A percentile compares a stretch with the other conserved stretches of the same genome.
phyloP scores from a whole-genome alignment of 2,329 filamentous ascomycete genomes.

The Aureobasidium musti region DNA sequence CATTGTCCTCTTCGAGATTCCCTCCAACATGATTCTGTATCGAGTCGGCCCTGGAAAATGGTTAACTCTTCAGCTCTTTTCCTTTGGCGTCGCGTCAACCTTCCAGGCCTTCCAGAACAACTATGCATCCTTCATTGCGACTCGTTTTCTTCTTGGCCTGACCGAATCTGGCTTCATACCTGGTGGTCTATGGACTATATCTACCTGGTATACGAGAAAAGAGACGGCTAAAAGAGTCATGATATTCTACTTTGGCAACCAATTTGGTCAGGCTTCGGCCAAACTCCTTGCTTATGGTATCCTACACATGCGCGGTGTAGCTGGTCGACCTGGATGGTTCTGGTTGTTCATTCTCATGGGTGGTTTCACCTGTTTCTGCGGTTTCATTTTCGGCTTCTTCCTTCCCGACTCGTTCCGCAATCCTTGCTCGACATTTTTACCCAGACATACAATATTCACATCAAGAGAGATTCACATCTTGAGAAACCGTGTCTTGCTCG shows the following conservation, averaged over 20 bases:
- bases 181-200: constrained; percentile 52
- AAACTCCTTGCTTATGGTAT: constrained; percentile 51
- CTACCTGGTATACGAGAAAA: constrained; percentile 51
- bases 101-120: constrained; percentile 48
- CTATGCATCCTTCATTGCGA: constrained; percentile 44
- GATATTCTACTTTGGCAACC: constrained; percentile 51
- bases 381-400: constrained; percentile 41
- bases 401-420: constrained; percentile 40
- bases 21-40: constrained; percentile 40
- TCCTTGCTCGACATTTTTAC: constrained; percentile 37
- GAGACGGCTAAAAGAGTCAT: constrained; percentile 49
- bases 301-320: constrained; percentile 36
- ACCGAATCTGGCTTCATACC: constrained; percentile 52
- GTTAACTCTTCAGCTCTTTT: constrained; percentile 45
- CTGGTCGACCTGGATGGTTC: constrained; percentile 35
- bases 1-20: constrained; percentile 41
- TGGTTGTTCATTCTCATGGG: constrained; percentile 40
- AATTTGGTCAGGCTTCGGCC: constrained; percentile 45
- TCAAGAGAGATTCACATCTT: constrained; percentile 40
- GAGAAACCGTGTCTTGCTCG: constrained; percentile 36
- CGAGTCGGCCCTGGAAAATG: constrained; percentile 45
- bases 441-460: constrained; percentile 36
- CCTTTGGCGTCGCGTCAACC: constrained; percentile 44
- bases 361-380: constrained; percentile 41
- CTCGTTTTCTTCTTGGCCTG: constrained; percentile 45